Evolutionary conservation across 257 asterid genomes (phyloP), one percentile per base, ranked within the genome.

Genomic region (Rauvolfia tetraphylla): DNA sequence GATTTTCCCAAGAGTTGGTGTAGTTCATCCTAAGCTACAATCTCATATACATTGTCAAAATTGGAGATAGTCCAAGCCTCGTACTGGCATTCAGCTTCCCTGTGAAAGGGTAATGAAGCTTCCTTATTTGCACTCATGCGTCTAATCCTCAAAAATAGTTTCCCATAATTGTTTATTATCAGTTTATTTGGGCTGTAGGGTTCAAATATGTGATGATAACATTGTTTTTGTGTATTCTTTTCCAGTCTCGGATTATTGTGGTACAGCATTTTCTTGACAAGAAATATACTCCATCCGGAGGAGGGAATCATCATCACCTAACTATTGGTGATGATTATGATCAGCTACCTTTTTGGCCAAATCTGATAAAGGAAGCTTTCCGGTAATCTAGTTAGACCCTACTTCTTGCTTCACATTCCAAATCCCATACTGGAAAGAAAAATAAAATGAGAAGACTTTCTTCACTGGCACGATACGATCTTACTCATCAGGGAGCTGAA

Each of bases 291-390:
- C 72, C 70, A 71, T 81, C 83, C 67, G 89, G 81, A n/a, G 91
- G 89, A 73, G 81, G 86, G 83, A 84, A 86, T 80, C 76, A 85
- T 81, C 89, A 87, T 36, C 51, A 79, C 83, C 48, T 84, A 61
- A 81, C 81, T 75, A 68, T 78, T 84, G 80, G 79, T 57, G 84
- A 83, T 44, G 90, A 81, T 69, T 81, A 81, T 46, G 71, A 59
- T 44, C 75, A 69, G 29, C 90, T 88, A 76, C 90, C 96, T 33
- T 89, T 83, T 80, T 84, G 89, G 96, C 75, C 85, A 62, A 80
- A 73, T 70, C 54, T 44, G 78, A 79, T 75, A 20, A 83, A 81
- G 81, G 85, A 89, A 41, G 79, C 83, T 76, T 62, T 86, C 41
- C 0, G 95, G 98, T 93, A 92, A 20, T 75, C 20, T 71, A 68